Base-by-base conservation (phyloP, 495 filamentous ascomycete genomes). In the Aspergillus wentii region DNA sequence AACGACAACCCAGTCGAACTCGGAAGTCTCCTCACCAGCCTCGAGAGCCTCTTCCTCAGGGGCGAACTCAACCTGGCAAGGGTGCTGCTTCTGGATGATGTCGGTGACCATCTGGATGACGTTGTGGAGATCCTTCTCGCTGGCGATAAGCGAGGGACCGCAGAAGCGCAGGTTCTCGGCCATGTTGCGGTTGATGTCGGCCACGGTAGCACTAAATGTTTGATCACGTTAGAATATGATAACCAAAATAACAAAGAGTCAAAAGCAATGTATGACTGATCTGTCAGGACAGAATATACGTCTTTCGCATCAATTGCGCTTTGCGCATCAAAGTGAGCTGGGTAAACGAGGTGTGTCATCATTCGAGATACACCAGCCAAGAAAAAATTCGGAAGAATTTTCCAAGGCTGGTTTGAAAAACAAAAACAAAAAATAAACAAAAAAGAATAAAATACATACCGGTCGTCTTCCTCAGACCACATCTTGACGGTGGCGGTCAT, bases 301-400 rank as follows among this genome's bases (percentile, higher is more conserved):
- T 69, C 44, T 69, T 94, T 92, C 79, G 75, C 88, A 88, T 82
- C 90, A 95, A 76, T 68, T 78, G 76, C 85, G 79, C 67, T 74
- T 73, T 63, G 52, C 69, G 85, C 79, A 78, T 97, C 83, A 83
- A 84, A 95, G 91, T 95, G 91, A 96, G 89, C 88, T 96, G 89
- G 89, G 91, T 90, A 84, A 92, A 86, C 87, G 86, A 79, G 63
- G 63, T 64, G 63, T 66, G 43, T 95, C 87, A 95, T 97, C 89
- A 91, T 89, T 60, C 49, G 53, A 59, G 48, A 18, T 17, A 16
- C 6, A 15, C 16, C 15, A 22, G 17, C 16, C 11, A 9, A 16
- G 15, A 8, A 8, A 17, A 37, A 23, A 30, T 14, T 17, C 4
- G 2, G 22, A 33, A 14, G 15, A 22, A 14, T 16, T 27, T 14